Percentiles rank a stretch among this genome's conserved stretches.
These are phyloP conservation scores for Celoporthe dispersa DNA, from an alignment of 2,329 filamentous ascomycete species.

Conservation along the genomic window DNA sequence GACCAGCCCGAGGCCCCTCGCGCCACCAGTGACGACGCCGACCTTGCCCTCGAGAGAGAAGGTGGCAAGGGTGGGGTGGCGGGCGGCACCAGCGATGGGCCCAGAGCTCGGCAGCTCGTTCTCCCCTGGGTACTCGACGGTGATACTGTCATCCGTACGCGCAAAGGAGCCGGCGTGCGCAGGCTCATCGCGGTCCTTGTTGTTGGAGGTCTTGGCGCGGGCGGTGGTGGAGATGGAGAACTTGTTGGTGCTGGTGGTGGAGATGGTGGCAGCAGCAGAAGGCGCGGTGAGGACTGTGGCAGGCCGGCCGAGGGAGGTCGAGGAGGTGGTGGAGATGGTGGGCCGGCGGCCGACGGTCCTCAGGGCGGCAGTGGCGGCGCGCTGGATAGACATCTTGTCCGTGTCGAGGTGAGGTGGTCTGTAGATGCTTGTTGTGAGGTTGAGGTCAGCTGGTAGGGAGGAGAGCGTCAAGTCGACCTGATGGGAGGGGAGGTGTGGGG, in stretches of 20 bases:
- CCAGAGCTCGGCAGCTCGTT: slow-evolving; percentile 71
- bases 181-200: slow-evolving; percentile 35
- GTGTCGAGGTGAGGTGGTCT: background rate
- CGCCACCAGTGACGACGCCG: slow-evolving; percentile 87
- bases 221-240: slow-evolving; percentile 17
- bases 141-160: slow-evolving; percentile 78
- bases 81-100: slow-evolving; percentile 73
- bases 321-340: background rate
- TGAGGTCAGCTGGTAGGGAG: background rate
- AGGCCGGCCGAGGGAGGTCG: background rate
- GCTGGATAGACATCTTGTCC: slow-evolving; percentile 20
- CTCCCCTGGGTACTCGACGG: slow-evolving; percentile 78
- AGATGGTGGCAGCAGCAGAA: background rate
- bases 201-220: slow-evolving; percentile 34
- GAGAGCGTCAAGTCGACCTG: too few relatives aligned
- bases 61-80: slow-evolving; percentile 77
- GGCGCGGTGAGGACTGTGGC: background rate
- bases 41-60: slow-evolving; percentile 88
- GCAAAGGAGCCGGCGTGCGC: slow-evolving; percentile 67
- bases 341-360: slow-evolving; percentile 13
- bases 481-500: background rate
- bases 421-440: background rate
- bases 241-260: slow-evolving; percentile 1
- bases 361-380: slow-evolving; percentile 17
- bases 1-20: slow-evolving; percentile 84